Conservation (phyloP, 768 basidiomycete species). For the Rhizopogon rudus region DNA sequence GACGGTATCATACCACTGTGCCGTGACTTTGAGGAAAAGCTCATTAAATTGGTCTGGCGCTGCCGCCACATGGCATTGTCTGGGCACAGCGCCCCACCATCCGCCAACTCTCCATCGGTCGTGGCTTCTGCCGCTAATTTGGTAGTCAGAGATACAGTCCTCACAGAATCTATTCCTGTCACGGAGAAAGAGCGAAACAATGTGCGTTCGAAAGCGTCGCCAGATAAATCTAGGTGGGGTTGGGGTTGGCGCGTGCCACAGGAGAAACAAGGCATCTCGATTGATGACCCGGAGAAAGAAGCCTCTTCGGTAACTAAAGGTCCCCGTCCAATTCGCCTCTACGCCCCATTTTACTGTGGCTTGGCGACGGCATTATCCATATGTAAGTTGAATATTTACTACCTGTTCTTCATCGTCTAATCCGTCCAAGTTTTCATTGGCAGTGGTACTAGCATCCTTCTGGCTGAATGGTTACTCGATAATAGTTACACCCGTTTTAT, state of each 20-base stretch:
- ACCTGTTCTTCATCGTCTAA: conserved; percentile 3
- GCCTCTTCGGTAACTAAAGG: conserved; percentile 15
- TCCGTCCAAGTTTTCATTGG: conserved; percentile 58
- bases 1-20: conserved; percentile 72
- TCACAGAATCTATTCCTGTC: conserved; percentile 15
- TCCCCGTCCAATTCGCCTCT: conserved; percentile 50
- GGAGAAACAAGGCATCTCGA: conserved; percentile 17
- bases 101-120: conserved; percentile 33
- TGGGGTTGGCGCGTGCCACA: conserved; percentile 43
- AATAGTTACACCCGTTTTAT: conserved; percentile 55
- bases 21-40: conserved; percentile 66
- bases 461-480: conserved; percentile 72
- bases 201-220: background rate
- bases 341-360: conserved; percentile 71
- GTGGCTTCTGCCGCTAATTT: conserved; percentile 52
- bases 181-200: conserved; percentile 11
- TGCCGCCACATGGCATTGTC: conserved; percentile 27
- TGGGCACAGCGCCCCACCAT: conserved; percentile 13
- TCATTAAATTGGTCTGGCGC: conserved; percentile 79
- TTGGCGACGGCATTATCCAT: conserved; percentile 55
- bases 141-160: conserved; percentile 31
- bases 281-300: conserved; percentile 44
- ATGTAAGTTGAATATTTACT: conserved; percentile 40
- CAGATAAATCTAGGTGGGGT: conserved; percentile 13
- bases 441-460: conserved; percentile 49